Conservation (phyloP, 1,139 yeast species). For the Debaryomycetaceae sp. region DNA sequence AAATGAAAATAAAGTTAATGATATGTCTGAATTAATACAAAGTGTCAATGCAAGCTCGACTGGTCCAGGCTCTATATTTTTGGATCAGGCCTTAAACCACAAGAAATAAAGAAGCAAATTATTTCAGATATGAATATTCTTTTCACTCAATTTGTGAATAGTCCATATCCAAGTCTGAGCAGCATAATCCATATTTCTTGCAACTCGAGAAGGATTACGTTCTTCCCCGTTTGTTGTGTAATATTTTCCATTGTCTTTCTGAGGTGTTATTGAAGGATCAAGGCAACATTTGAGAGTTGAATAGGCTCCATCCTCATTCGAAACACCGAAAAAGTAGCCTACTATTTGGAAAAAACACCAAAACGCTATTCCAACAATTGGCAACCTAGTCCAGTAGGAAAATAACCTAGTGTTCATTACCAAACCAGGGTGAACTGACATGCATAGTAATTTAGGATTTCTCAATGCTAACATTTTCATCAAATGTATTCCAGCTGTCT, state of each 20-base stretch:
- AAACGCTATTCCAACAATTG: constrained; percentile 67
- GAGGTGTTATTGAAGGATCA: constrained; percentile 43
- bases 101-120: constrained; percentile 2
- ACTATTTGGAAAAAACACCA: constrained; percentile 69
- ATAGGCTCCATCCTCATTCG: constrained; percentile 67
- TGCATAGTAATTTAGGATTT: constrained; percentile 62
- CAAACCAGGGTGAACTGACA: constrained; percentile 82
- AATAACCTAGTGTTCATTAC: constrained; percentile 76
- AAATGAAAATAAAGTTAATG: constrained; percentile 3
- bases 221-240: constrained; percentile 33
- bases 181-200: constrained; percentile 58
- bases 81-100: constrained; percentile 7
- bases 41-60: constrained; percentile 4
- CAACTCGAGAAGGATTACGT: constrained; percentile 48
- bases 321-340: constrained; percentile 66
- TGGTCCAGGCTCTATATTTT: constrained; percentile 8
- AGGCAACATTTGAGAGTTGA: constrained; percentile 66
- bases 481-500: constrained; percentile 76
- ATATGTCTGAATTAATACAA: constrained; percentile 5
- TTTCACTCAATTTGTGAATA: constrained; percentile 52
- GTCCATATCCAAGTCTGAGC: constrained; percentile 88
- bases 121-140: constrained; percentile 34
- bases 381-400: constrained; percentile 74
- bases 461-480: constrained; percentile 62
- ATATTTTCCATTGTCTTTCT: constrained; percentile 31